These are phyloP conservation scores for Penicillium sp. DNA, from an alignment of 2,329 filamentous ascomycete species.

Conservation along the genomic window DNA sequence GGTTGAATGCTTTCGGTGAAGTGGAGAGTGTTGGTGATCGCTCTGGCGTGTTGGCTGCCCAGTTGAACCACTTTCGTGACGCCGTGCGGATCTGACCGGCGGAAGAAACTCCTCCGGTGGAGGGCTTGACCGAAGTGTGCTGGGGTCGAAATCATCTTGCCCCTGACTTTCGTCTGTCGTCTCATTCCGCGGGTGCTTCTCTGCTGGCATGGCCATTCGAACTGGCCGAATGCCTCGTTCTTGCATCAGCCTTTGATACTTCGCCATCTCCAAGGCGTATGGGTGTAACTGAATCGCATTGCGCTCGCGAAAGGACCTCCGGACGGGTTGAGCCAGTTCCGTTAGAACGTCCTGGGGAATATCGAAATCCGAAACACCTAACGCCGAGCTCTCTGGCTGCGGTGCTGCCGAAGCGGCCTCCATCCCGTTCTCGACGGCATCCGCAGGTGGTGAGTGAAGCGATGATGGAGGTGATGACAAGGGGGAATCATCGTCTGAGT, in stretches of 20 bases:
- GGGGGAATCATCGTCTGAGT: slow-evolving; percentile 33
- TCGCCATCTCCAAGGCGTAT: slow-evolving; percentile 49
- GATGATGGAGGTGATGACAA: slow-evolving; percentile 42
- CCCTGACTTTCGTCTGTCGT: slow-evolving; percentile 35
- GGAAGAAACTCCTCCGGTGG: slow-evolving; percentile 34
- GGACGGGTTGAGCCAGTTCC: slow-evolving; percentile 29
- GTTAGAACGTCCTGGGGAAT: slow-evolving; percentile 32
- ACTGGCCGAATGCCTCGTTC: slow-evolving; percentile 48
- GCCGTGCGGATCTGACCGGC: slow-evolving; percentile 24
- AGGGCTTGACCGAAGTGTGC: slow-evolving; percentile 36
- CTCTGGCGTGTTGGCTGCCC: slow-evolving; percentile 7
- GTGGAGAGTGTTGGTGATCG: slow-evolving; percentile 2
- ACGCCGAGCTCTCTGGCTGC: slow-evolving; percentile 13
- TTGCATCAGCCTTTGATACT: slow-evolving; percentile 45
- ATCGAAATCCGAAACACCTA: slow-evolving; percentile 25
- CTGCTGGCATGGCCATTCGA: slow-evolving; percentile 30
- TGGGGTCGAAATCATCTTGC: slow-evolving; percentile 36
- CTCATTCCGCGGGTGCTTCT: slow-evolving; percentile 14
- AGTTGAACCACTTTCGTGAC: slow-evolving; percentile 1
- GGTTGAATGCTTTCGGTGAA: slow-evolving; percentile 19
- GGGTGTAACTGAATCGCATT: slow-evolving; percentile 54
- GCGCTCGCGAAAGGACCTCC: slow-evolving; percentile 45
- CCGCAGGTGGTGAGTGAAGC: slow-evolving; percentile 24
- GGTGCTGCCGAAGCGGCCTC: not conserved
- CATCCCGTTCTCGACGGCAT: not conserved